Percentiles rank a stretch among this genome's conserved stretches.
Conservation (phyloP, 2,329 filamentous ascomycete species). For the Claviceps purpurea region DNA sequence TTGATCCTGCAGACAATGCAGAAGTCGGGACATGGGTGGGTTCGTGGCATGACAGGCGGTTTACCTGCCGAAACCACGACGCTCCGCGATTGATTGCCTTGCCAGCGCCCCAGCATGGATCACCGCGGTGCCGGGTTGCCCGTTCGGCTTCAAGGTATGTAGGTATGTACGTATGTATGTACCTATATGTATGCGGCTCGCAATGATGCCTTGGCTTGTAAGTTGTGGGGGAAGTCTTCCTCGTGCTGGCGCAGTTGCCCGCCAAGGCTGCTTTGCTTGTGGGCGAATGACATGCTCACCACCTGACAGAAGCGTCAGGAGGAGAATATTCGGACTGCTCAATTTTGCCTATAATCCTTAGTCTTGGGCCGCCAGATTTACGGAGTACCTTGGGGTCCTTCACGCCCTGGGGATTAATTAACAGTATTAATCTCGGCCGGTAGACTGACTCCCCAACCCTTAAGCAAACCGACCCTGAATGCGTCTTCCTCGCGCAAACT, state of each 20-base stretch:
- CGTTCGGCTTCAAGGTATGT: constrained; percentile 6
- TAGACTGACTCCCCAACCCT: neutral
- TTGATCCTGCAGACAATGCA: constrained; percentile 1
- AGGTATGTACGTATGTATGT: too few relatives aligned
- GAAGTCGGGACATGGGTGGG: neutral
- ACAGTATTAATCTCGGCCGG: neutral
- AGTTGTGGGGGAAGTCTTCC: neutral
- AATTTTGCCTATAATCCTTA: neutral
- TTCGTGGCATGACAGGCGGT: neutral
- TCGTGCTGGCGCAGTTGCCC: neutral
- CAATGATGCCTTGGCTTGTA: constrained; percentile 2
- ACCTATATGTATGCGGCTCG: constrained; percentile 7
- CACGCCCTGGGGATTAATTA: too few relatives aligned
- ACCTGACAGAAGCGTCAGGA: neutral
- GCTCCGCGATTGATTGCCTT: neutral
- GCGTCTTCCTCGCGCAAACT: neutral
- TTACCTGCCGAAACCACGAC: neutral
- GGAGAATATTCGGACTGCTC: neutral
- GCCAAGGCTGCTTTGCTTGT: neutral
- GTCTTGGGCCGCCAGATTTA: neutral
- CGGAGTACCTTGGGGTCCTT: too few relatives aligned
- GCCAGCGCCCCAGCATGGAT: constrained; percentile 13
- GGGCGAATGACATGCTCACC: neutral
- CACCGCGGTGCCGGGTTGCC: constrained; percentile 1
- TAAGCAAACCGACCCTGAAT: neutral